Evolutionary conservation across 331 rosid species (phyloP), one percentile per base, ranked within the genome.

Genomic region (Quercus phellos): DNA sequence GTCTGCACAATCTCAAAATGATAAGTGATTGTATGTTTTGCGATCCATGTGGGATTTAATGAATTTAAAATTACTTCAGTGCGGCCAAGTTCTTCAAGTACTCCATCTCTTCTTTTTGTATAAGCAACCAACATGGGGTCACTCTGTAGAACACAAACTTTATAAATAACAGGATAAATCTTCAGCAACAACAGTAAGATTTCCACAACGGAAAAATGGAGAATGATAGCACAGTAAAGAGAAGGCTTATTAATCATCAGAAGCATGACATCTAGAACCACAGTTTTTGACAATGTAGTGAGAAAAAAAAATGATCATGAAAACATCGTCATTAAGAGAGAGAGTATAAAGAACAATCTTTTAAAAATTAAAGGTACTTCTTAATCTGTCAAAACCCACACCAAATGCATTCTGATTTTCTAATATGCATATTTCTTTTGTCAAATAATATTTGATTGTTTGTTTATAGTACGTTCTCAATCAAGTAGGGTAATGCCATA

Each of bases 11-110:
- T 91, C 91, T 95, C 93, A 67, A 95, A 95, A 70, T 93, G 92
- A 79, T 85, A 93, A 43, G 84, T 86, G 83, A 93, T 78, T 29
- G 78, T 85, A 69, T 87, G 92, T 78, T 89, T 95, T 55, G 86
- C 81, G 83, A 93, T 93, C 99, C 99, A 95, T 30, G 79, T 77
- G 38, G 99, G 99, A 83, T 87, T 86, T 77, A 90, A 76, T 30
- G 99, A 91, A 87, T 95, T 93, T 70, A 87, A 77, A 84, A 95
- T 72, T 51, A 93, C 97, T 89, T 95, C 99, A 6, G 99, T 95
- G 75, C 99, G 99, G 67, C 87, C 83, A 78, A 95, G 79, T 85
- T 95, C 99, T 74, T 81, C 82, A 58, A 95, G 90, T 78, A 85
- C 87, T 79, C 97, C 98, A 83, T 91, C 93, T 84, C 86, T 89